Conservation (phyloP, 2,329 filamentous ascomycete species). For the Hortaea werneckii region DNA sequence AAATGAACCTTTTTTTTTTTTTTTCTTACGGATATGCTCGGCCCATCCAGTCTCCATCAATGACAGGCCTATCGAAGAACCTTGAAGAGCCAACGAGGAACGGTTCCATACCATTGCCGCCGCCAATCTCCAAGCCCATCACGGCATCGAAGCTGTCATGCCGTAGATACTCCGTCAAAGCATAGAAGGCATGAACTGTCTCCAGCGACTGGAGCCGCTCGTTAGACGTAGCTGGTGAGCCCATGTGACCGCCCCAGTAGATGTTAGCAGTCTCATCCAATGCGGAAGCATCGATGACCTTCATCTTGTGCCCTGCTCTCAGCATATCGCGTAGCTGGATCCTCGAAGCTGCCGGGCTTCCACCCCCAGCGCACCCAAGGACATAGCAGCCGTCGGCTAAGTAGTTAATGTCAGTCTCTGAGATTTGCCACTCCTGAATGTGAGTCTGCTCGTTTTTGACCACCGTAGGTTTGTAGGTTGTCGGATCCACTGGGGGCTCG, state of each 20-base stretch:
- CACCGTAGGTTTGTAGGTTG: conserved; percentile 36
- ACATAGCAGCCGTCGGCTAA: conserved; percentile 52
- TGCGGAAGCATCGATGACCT: conserved; percentile 42
- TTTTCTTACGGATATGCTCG: conserved; percentile 30
- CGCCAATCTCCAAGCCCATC: conserved; percentile 57
- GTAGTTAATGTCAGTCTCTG: conserved; percentile 48
- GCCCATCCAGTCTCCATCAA: conserved; percentile 39
- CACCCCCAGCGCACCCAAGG: conserved; percentile 51
- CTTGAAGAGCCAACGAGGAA: conserved; percentile 46
- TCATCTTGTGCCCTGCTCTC: conserved; percentile 40
- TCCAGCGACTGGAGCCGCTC: conserved; percentile 52
- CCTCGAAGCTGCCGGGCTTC: conserved; percentile 44
- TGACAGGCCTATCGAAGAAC: conserved; percentile 36
- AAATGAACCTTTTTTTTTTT: no score
- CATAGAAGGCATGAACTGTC: conserved; percentile 31
- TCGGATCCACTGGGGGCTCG: conserved; percentile 19
- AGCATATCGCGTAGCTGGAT: conserved; percentile 44
- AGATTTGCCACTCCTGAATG: conserved; percentile 44
- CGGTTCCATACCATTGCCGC: conserved; percentile 52
- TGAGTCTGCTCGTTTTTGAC: conserved; percentile 35
- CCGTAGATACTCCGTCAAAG: conserved; percentile 42
- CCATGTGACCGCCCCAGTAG: conserved; percentile 47
- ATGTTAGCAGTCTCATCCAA: conserved; percentile 43
- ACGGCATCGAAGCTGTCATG: conserved; percentile 43
- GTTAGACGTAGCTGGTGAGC: conserved; percentile 50